phyloP scores from a whole-genome alignment of 331 rosid genomes.

The Rosa hybrid region DNA sequence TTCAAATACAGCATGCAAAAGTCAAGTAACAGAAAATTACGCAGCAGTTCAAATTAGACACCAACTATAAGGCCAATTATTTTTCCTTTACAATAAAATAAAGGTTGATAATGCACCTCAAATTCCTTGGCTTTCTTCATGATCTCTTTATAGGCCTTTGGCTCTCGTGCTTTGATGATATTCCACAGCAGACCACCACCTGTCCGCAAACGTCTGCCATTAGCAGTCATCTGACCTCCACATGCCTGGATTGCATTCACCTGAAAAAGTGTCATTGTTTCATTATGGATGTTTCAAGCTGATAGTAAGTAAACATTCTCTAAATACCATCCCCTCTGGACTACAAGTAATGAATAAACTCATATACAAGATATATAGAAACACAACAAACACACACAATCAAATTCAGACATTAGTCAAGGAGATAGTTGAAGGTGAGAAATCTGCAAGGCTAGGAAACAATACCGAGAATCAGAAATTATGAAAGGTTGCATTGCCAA shows the following conservation, averaged over 20 bases:
- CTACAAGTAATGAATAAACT: slow-evolving; percentile 20
- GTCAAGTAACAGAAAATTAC: background rate
- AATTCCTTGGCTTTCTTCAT: slow-evolving; percentile 80
- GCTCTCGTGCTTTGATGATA: slow-evolving; percentile 79
- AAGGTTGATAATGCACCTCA: slow-evolving; percentile 55
- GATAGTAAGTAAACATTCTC: slow-evolving; percentile 1
- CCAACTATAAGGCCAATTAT: background rate
- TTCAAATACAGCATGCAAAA: background rate
- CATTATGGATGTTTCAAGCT: slow-evolving; percentile 19
- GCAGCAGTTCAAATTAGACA: background rate
- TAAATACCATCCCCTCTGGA: slow-evolving; percentile 9
- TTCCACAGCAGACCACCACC: slow-evolving; percentile 95
- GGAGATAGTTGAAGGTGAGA: slow-evolving; percentile 22
- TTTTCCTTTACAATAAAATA: background rate
- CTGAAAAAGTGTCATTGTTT: slow-evolving; percentile 41
- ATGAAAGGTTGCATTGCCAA: slow-evolving; percentile 36
- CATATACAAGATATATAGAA: background rate
- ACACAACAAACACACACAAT: slow-evolving; percentile 2
- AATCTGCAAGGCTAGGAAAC: slow-evolving; percentile 62
- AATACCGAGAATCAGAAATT: slow-evolving; percentile 52
- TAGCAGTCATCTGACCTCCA: slow-evolving; percentile 87
- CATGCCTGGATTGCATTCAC: slow-evolving; percentile 83
- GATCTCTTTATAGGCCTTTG: slow-evolving; percentile 81
- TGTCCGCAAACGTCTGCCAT: slow-evolving; percentile 64
- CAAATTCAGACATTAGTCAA: background rate